phyloP scores from a whole-genome alignment of 225 moss, liverwort and hornwort genomes.

The Lunularia cruciata region DNA sequence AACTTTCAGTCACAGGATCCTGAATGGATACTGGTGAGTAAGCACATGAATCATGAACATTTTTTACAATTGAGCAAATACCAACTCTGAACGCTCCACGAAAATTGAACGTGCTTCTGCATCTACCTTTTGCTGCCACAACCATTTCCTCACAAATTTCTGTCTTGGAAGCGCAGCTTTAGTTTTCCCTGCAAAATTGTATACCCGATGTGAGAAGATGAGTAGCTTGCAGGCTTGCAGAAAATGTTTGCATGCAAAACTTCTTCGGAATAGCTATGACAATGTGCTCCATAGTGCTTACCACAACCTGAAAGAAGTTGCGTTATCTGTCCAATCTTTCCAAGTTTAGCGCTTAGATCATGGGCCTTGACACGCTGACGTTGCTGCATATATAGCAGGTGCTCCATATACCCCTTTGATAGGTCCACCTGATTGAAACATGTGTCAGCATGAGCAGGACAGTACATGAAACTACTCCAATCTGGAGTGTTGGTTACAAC shows the following conservation, averaged over 20 bases:
- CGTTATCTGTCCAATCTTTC: slow-evolving; percentile 48
- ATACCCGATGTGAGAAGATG: slow-evolving; percentile 11
- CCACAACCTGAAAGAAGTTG: slow-evolving; percentile 38
- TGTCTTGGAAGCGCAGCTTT: slow-evolving; percentile 33
- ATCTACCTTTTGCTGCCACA: slow-evolving; percentile 75
- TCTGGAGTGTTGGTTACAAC: no score
- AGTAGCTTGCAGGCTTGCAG: no score
- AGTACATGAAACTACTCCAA: neutral
- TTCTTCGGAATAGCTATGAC: neutral
- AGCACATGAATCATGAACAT: no score
- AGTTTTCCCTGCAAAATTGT: slow-evolving; percentile 38
- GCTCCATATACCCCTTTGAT: slow-evolving; percentile 68
- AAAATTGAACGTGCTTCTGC: no score
- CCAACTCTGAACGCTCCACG: no score
- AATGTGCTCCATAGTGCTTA: neutral
- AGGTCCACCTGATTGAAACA: slow-evolving; percentile 44
- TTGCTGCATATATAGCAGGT: slow-evolving; percentile 80
- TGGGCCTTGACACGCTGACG: slow-evolving; percentile 63
- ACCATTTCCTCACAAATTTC: slow-evolving; percentile 48
- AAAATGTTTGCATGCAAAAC: neutral
- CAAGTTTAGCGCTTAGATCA: slow-evolving; percentile 58
- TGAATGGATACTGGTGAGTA: no score
- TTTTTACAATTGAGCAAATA: neutral
- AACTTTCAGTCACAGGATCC: no score
- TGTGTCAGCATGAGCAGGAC: neutral